These are phyloP conservation scores for Sporothrix luriei DNA, from an alignment of 2,329 filamentous ascomycete genomes.

Conservation along the genomic window DNA sequence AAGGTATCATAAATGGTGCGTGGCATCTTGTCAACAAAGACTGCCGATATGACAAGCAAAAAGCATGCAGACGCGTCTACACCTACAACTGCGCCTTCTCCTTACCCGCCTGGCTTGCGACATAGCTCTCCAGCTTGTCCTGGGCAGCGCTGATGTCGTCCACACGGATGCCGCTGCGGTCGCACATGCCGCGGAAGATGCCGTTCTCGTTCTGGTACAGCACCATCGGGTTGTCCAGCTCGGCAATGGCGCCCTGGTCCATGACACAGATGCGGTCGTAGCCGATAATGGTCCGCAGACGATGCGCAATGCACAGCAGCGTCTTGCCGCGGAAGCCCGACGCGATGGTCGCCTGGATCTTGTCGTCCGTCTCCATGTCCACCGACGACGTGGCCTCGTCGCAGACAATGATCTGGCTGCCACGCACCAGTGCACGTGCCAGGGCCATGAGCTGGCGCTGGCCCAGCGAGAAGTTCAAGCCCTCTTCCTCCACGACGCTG, in stretches of 20 bases:
- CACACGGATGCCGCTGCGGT: constrained; percentile 72
- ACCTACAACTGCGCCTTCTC: constrained; percentile 15
- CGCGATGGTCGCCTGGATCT: constrained; percentile 89
- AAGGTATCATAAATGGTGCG: constrained; percentile 16
- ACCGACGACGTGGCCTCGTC: constrained; percentile 94
- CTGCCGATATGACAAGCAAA: background rate
- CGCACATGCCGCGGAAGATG: constrained; percentile 89
- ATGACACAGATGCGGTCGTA: constrained; percentile 98
- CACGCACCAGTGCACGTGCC: constrained; percentile 83
- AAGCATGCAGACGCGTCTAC: background rate
- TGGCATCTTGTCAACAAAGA: background rate
- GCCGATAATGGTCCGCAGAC: constrained; percentile 85
- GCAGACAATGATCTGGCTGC: constrained; percentile 89
- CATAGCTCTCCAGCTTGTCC: constrained; percentile 35
- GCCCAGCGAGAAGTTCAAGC: constrained; percentile 91
- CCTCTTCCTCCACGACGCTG: constrained; percentile 85
- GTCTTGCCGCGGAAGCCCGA: constrained; percentile 84
- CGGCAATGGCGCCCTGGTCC: constrained; percentile 84
- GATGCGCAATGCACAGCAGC: constrained; percentile 87
- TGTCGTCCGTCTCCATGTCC: constrained; percentile 95
- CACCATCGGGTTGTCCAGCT: constrained; percentile 74
- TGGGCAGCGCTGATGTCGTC: constrained; percentile 56
- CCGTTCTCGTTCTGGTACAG: constrained; percentile 70
- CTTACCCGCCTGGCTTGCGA: constrained; percentile 31
- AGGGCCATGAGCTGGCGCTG: constrained; percentile 95